Evolutionary conservation across 129 eudicot species (phyloP), one percentile per base, ranked within the genome.

Genomic region (Arctium lappa): DNA sequence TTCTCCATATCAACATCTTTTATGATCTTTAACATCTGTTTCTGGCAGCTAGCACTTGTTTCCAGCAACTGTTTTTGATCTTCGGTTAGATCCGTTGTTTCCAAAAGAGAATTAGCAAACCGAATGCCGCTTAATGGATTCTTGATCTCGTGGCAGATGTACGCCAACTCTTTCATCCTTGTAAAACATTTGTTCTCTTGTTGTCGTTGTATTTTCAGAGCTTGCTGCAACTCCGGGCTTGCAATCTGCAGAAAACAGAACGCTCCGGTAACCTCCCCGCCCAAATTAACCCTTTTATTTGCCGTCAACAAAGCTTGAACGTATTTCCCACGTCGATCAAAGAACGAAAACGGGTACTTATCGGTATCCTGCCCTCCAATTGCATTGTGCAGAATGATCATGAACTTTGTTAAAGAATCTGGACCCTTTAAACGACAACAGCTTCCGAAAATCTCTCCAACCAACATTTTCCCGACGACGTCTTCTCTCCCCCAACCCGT

Each of bases 261-360:
- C 36, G 96, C 97, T 39, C 98, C 98, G 48, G 88, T 89, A 74
- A 86, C 84, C 78, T 90, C 78, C 13, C 96, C 99, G 3, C 87
- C 82, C 88, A 88, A 38, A 84, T 91, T 90, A 50, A 90, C 88
- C 88, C 98, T 86, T 89, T 90, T 93, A 69, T 96, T 94, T 39
- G 97, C 99, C 10, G 98, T 90, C 89, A 96, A 84, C 18, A 96
- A 87, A 89, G 94, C 99, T 86, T 91, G 95, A 79, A 93, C 91
- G 29, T 80, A 91, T 40, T 93, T 89, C 36, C 99, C 98, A 87
- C 74, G 89, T 60, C 84, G 87, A 73, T 93, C 94, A 80, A 87
- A 89, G 87, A 96, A 96, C 30, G 95, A 85, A 84, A 96, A 96
- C 0, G 95, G 93, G 63, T 86, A 89, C 74, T 89, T 84, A 77